These are phyloP conservation scores for Pyronema omphalodes DNA, from an alignment of 495 filamentous ascomycete species.

Conservation along the genomic window DNA sequence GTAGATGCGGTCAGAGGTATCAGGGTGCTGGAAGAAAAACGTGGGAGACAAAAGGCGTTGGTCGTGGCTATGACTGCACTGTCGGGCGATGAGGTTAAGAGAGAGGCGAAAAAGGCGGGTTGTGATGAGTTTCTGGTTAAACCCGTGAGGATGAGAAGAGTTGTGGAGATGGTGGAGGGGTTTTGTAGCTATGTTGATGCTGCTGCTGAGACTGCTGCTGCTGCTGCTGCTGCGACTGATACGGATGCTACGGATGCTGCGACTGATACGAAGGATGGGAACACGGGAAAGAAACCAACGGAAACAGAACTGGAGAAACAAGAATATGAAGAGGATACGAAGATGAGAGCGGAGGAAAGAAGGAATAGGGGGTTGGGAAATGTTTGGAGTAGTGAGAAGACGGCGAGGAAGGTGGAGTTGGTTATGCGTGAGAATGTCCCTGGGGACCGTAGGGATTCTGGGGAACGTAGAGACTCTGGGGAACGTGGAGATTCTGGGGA, in stretches of 20 bases:
- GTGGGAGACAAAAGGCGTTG: conserved; percentile 13
- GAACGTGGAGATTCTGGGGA: no score
- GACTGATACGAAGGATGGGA: no score
- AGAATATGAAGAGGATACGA: conserved; percentile 8
- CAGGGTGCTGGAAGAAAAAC: conserved; percentile 36
- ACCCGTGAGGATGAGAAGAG: conserved; percentile 33
- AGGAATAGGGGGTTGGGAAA: no score
- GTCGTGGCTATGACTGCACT: conserved; percentile 58
- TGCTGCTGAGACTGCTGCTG: conserved; percentile 6
- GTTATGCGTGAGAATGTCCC: no score
- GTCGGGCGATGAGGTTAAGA: conserved; percentile 40
- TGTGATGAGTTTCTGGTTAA: conserved; percentile 58
- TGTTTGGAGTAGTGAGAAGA: no score
- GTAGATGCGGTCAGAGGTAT: conserved; percentile 44
- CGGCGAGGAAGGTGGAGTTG: no score
- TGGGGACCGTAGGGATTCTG: no score
- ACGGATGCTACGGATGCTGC: no score
- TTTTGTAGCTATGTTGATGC: not conserved
- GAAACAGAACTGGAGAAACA: not conserved
- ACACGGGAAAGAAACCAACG: no score
- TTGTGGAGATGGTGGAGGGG: conserved; percentile 8
- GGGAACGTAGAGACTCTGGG: no score
- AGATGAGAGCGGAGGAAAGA: conserved; percentile 9
- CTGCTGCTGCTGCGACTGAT: no score
- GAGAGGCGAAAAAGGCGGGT: conserved; percentile 46